A percentile compares a stretch with the other conserved stretches of the same genome.
phyloP scores from a whole-genome alignment of 345 rosid species.

The Excoecaria agallocha region DNA sequence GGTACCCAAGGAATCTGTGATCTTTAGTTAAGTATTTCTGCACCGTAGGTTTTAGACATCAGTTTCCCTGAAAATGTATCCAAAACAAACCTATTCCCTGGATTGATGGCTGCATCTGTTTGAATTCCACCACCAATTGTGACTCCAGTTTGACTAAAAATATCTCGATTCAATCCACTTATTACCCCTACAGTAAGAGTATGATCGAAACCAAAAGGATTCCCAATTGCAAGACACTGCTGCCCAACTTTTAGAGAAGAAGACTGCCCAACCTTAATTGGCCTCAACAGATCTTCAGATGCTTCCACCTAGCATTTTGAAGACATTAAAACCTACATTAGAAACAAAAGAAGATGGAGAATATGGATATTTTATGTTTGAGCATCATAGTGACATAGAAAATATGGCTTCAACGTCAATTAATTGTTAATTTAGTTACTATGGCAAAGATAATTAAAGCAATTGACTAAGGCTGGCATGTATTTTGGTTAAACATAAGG shows the following conservation, averaged over 20 bases:
- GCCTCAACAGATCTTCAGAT: constrained; percentile 64
- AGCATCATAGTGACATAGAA: neutral
- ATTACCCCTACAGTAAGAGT: constrained; percentile 92
- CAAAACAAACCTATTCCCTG: constrained; percentile 74
- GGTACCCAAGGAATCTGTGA: neutral
- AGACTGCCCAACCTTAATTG: constrained; percentile 74
- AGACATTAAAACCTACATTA: neutral
- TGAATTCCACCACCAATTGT: constrained; percentile 95
- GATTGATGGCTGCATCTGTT: constrained; percentile 99
- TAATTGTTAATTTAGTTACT: no score
- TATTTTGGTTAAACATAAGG: neutral
- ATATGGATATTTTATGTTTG: neutral
- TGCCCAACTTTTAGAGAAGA: constrained; percentile 83
- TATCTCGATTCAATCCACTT: constrained; percentile 89
- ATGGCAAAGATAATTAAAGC: neutral
- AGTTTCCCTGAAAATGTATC: constrained; percentile 2
- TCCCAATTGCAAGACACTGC: constrained; percentile 91
- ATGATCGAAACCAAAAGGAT: constrained; percentile 97
- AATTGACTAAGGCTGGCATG: neutral
- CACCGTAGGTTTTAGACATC: neutral
- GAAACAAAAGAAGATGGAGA: neutral
- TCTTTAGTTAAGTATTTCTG: neutral
- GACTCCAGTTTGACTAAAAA: constrained; percentile 86
- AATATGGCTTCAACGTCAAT: neutral
- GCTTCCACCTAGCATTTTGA: constrained; percentile 51